Evolutionary conservation across 208 protist genomes (phyloP).

Genomic region (Leishmania major): DNA sequence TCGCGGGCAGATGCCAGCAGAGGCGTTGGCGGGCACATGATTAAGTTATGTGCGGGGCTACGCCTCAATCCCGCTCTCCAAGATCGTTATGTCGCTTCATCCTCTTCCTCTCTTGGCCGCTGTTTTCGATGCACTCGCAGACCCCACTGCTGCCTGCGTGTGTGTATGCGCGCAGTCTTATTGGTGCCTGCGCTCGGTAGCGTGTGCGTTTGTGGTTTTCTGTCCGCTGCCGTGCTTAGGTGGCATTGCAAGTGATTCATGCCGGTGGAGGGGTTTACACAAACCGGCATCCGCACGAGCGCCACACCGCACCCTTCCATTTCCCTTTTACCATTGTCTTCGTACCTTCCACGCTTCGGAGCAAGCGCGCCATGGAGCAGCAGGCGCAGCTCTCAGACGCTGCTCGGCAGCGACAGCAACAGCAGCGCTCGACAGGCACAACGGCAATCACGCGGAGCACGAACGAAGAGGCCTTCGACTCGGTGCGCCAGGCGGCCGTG

Average conservation of each 20-base stretch:
- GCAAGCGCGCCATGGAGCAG: slow-evolving; percentile 3
- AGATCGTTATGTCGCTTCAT: background rate
- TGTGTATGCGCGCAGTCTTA: background rate
- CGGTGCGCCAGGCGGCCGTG: slow-evolving; percentile 66
- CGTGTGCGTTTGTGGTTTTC: background rate
- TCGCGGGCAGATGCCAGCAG: background rate
- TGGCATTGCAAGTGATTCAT: background rate
- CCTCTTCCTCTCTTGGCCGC: background rate
- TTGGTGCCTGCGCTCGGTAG: background rate
- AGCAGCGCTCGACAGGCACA: background rate
- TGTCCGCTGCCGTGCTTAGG: background rate
- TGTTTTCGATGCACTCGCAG: background rate
- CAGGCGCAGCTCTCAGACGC: slow-evolving; percentile 1
- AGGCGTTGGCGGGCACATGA: background rate
- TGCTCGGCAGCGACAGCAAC: slow-evolving; percentile 6
- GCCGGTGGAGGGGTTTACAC: background rate
- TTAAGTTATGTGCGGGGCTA: background rate
- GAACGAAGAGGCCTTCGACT: slow-evolving; percentile 60
- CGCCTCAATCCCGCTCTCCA: background rate
- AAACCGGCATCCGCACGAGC: background rate
- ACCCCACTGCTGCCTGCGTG: background rate
- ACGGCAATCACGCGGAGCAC: background rate
- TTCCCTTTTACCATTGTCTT: background rate
- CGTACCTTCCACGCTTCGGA: background rate
- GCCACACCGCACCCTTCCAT: background rate